Evolutionary conservation across 176 grass and related monocot genomes (phyloP).

Genomic region (Oryza meyeriana): DNA sequence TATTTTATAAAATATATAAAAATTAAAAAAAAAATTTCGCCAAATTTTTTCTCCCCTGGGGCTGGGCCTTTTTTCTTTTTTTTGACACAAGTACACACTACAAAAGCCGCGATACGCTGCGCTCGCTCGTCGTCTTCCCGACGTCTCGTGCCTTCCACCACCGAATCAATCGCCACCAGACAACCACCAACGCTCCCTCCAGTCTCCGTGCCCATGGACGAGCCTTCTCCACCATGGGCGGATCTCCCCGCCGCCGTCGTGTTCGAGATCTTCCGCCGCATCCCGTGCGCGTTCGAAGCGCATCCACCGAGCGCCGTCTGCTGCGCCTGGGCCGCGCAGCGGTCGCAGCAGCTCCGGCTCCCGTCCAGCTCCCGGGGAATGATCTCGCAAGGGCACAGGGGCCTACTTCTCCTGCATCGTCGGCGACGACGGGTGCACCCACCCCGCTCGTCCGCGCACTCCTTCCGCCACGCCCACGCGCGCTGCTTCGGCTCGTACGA

Average conservation of each 20-base stretch:
- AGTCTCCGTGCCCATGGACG: background rate
- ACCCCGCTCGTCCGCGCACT: background rate
- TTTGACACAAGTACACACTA: too few relatives aligned
- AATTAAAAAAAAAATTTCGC: too few relatives aligned
- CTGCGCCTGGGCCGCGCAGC: background rate
- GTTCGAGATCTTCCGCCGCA: background rate
- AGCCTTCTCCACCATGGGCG: background rate
- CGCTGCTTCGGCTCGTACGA: constrained; percentile 21
- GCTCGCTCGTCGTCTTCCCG: too few relatives aligned
- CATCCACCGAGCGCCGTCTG: background rate
- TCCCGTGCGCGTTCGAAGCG: background rate
- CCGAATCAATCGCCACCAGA: too few relatives aligned
- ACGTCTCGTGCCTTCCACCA: too few relatives aligned
- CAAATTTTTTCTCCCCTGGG: too few relatives aligned
- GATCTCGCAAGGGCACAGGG: background rate
- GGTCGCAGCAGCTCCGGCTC: background rate
- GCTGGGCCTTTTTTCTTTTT: too few relatives aligned
- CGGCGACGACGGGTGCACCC: background rate
- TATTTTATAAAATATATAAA: too few relatives aligned
- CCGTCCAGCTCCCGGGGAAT: background rate
- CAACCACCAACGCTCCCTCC: background rate
- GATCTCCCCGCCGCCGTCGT: background rate
- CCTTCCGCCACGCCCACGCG: background rate
- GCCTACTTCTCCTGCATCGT: background rate
- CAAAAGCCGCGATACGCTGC: too few relatives aligned